Evolutionary conservation across 2,329 filamentous ascomycete species (phyloP).

Genomic region (Cercospora beticola): DNA sequence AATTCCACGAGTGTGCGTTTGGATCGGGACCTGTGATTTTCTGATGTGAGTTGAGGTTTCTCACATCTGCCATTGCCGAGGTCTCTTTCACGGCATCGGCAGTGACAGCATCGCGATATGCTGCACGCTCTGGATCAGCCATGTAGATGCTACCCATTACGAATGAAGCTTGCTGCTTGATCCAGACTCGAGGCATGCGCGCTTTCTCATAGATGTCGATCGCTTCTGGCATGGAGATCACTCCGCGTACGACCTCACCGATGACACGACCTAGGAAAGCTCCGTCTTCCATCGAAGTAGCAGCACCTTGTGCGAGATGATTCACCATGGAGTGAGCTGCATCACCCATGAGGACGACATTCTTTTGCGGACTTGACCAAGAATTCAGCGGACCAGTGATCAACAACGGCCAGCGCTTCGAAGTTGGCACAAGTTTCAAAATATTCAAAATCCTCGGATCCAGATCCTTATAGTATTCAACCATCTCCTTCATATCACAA

Average conservation of each 20-base stretch:
- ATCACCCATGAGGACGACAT: conserved; percentile 44
- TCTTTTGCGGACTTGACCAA: conserved; percentile 44
- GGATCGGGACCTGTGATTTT: conserved; percentile 20
- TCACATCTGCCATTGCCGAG: conserved; percentile 31
- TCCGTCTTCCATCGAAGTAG: conserved; percentile 48
- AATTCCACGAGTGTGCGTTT: conserved; percentile 39
- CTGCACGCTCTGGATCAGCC: conserved; percentile 33
- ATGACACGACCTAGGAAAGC: conserved; percentile 43
- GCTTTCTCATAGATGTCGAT: conserved; percentile 43
- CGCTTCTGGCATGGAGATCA: conserved; percentile 38
- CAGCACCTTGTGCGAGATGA: conserved; percentile 48
- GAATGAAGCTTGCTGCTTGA: conserved; percentile 45
- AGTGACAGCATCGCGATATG: conserved; percentile 16
- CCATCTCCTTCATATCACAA: conserved; percentile 45
- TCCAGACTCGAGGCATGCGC: conserved; percentile 44
- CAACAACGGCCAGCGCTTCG: conserved; percentile 45
- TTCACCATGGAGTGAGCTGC: conserved; percentile 46
- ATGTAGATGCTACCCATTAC: conserved; percentile 38
- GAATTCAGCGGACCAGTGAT: conserved; percentile 43
- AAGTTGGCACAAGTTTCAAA: conserved; percentile 37
- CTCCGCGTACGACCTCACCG: conserved; percentile 38
- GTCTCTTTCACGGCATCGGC: conserved; percentile 15
- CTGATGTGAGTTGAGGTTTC: conserved; percentile 38
- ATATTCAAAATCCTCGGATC: conserved; percentile 46
- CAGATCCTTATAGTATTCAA: conserved; percentile 45